Evolutionary conservation across 23 red algal species (phyloP).

Genomic region (Pyropia yezoensis): DNA sequence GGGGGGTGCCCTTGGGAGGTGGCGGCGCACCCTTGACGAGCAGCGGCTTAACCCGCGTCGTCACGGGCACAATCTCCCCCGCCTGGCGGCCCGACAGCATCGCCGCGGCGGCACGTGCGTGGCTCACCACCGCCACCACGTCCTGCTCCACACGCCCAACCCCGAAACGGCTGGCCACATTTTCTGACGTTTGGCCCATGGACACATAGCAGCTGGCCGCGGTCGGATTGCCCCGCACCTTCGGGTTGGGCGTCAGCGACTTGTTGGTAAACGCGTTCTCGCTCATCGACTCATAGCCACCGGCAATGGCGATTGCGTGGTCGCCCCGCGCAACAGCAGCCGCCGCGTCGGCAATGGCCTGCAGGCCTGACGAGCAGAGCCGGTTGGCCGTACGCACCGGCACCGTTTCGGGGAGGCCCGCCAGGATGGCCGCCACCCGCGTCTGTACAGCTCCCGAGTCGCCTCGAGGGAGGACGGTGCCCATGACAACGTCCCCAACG

Average conservation of each 20-base stretch:
- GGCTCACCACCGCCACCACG: slow-evolving; percentile 76
- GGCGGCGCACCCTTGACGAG: neutral
- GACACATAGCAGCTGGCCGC: slow-evolving; percentile 74
- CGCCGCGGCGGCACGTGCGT: slow-evolving; percentile 62
- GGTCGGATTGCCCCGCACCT: slow-evolving; percentile 18
- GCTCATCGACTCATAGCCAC: slow-evolving; percentile 92
- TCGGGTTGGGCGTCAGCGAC: slow-evolving; percentile 42
- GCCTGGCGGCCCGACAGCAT: slow-evolving; percentile 69
- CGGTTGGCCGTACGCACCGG: slow-evolving; percentile 82
- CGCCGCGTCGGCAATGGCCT: slow-evolving; percentile 94
- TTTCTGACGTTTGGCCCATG: slow-evolving; percentile 98
- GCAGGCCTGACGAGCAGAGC: slow-evolving; percentile 93
- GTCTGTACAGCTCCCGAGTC: slow-evolving; percentile 77
- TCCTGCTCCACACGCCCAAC: slow-evolving; percentile 79
- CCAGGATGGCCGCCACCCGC: slow-evolving; percentile 61
- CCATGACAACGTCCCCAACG: slow-evolving; percentile 80
- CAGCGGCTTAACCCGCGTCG: slow-evolving; percentile 59
- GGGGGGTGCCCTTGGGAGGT: neutral
- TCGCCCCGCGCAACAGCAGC: slow-evolving; percentile 84
- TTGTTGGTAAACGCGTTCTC: slow-evolving; percentile 68
- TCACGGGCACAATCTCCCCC: slow-evolving; percentile 84
- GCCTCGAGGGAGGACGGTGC: slow-evolving; percentile 77
- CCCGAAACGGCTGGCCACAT: slow-evolving; percentile 74
- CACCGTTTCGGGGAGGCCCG: slow-evolving; percentile 65
- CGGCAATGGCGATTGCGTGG: slow-evolving; percentile 76